Conservation (phyloP, 2,329 filamentous ascomycete genomes). For the Myriosclerotinia scirpicola region DNA sequence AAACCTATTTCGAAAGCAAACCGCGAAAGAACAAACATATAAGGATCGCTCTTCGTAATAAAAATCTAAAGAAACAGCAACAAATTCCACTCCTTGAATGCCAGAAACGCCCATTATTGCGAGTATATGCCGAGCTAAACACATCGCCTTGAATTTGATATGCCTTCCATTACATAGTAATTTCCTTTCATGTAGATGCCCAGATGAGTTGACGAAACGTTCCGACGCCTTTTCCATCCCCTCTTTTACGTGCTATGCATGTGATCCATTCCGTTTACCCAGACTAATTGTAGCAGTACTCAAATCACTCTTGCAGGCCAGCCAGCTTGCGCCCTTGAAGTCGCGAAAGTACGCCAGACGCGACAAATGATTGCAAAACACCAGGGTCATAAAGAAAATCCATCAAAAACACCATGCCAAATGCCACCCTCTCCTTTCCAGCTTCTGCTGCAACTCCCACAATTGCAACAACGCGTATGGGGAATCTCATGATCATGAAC, state of each 20-base stretch:
- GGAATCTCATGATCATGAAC: conserved; percentile 41
- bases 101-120: conserved; percentile 24
- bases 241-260: conserved; percentile 36
- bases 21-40: conserved; percentile 2
- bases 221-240: conserved; percentile 37
- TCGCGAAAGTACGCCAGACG: conserved; percentile 35
- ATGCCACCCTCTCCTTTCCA: conserved; percentile 36
- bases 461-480: conserved; percentile 39
- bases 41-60: conserved; percentile 22
- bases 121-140: conserved; percentile 28
- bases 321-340: conserved; percentile 37
- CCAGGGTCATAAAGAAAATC: conserved; percentile 28
- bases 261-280: conserved; percentile 34
- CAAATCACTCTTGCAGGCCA: conserved; percentile 35
- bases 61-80: conserved; percentile 21
- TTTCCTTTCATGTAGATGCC: conserved; percentile 30
- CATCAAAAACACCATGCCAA: conserved; percentile 34
- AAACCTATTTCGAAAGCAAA: neutral
- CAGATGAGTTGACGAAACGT: conserved; percentile 27
- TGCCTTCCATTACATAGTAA: conserved; percentile 21
- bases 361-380: conserved; percentile 36
- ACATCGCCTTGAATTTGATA: conserved; percentile 20
- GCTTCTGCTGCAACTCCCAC: conserved; percentile 38
- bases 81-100: conserved; percentile 23
- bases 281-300: conserved; percentile 32